Base-by-base conservation (phyloP, 75 land plant genomes). In the Larix kaempferi region DNA sequence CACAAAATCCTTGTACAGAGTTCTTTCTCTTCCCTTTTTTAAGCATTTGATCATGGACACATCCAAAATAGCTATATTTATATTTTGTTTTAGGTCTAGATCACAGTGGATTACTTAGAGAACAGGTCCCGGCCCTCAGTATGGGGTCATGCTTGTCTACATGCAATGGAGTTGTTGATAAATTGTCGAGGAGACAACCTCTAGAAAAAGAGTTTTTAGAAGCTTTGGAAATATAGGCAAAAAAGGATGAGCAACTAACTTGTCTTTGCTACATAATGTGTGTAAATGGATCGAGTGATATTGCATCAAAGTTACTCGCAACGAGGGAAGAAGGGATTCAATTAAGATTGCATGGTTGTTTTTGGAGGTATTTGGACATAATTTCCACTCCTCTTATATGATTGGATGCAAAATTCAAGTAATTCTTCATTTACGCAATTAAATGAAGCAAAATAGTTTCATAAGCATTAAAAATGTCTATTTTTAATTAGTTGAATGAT, bases 341-440 rank as follows among this genome's bases (percentile, higher is more conserved):
- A 88, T 52, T 87, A 88, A 74, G 90, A 82, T 55, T 84, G 84
- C 79, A 82, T 88, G 84, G 10, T 85, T 29, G n/a, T 84, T 85
- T 57, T 88, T 84, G 87, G 90, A 88, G 82, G 86, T 84, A 57
- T 62, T 78, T 71, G 64, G 64, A 0, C 22, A 27, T 10, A 75
- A 8, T 39, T 64, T 26, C 27, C n/a, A 14, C 21, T 15, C 21
- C 0, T 57, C 2, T 25, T 17, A 39, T 56, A 33, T 49, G 49
- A 5, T 33, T 76, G 76, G 79, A 79, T 64, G 49, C 12, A 44
- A 13, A 29, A 74, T 80, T 29, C 33, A 29, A 29, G 33, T 1
- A 29, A 29, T 29, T 0, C 33, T 29, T 29, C 33, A 29, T 0
- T 29, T 29, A 29, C 0, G 33, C 1, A 29, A 29, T 29, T 29